Evolutionary conservation across 495 filamentous ascomycete species (phyloP), one percentile per base, ranked within the genome.

Genomic region (Hyaloscypha bicolor): DNA sequence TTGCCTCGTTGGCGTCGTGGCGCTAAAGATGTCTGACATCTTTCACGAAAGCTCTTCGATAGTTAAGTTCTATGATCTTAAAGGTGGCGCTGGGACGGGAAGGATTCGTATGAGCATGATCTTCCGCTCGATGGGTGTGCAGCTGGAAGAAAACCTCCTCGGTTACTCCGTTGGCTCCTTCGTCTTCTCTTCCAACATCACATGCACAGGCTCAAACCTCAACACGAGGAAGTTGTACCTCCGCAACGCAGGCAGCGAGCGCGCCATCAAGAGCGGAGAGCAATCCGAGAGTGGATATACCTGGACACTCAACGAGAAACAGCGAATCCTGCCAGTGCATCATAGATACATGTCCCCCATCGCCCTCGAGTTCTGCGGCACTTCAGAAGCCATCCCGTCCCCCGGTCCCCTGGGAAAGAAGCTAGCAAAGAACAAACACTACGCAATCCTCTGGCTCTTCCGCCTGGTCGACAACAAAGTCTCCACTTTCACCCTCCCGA

Each of bases 61-160:
- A 5, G 63, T 65, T 2, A 65, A 58, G 22, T 65, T 65, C 30
- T 65, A 65, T 45, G 63, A 65, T 37, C 33, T 65, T 9, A 58
- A 65, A 25, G 63, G 63, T 45, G 63, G 63, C 9, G 63, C 39
- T 19, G 63, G 63, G 9, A 65, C 25, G 4, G 63, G 63, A 11
- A 14, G 63, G 6, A 65, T 65, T 29, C 52, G 63, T 6, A 35
- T 65, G 9, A 31, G n/a, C 55, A 65, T 65, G 63, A 65, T 65
- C 32, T 65, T 65, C 52, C 63, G 52, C 16, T 39, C 29, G 14
- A 65, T 65, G 63, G 37, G 53, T 12, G 58, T 65, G 53, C 55
- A 65, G 55, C 55, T 65, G 32, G 63, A 65, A 31, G 53, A 65
- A 22, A 57, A 53, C 2, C 37, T 65, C 8, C 35, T 65, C 6